Evolutionary conservation across 1,139 yeast genomes (phyloP).

Genomic region (Eremothecium gossypii): DNA sequence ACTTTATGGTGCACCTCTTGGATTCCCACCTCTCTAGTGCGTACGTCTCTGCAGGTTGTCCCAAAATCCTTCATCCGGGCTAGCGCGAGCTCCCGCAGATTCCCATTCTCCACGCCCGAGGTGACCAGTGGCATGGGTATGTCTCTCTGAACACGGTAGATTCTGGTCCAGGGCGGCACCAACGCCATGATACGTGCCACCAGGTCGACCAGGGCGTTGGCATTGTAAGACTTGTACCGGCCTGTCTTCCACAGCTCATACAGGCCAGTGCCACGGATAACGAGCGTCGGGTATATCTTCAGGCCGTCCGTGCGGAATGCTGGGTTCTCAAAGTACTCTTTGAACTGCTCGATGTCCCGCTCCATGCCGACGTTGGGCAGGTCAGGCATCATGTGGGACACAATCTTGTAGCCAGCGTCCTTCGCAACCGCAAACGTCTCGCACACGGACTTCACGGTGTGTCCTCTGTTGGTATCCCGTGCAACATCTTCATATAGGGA

Average conservation of each 20-base stretch:
- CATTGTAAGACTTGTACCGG: constrained; percentile 85
- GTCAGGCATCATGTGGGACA: constrained; percentile 99
- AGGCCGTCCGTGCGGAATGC: constrained; percentile 95
- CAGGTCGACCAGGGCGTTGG: constrained; percentile 85
- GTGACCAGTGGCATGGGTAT: constrained; percentile 98
- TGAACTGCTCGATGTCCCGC: constrained; percentile 89
- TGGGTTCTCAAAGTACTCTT: constrained; percentile 94
- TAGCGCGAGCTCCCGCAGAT: constrained; percentile 85
- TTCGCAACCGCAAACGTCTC: constrained; percentile 93
- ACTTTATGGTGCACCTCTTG: constrained; percentile 98
- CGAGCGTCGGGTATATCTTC: constrained; percentile 90
- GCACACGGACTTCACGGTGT: constrained; percentile 91
- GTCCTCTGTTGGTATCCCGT: constrained; percentile 96
- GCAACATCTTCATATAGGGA: constrained; percentile 97
- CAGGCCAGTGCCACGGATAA: constrained; percentile 93
- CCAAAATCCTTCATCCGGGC: constrained; percentile 99
- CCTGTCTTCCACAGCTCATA: constrained; percentile 98
- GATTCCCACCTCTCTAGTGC: constrained; percentile 97
- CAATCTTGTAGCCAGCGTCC: constrained; percentile 97
- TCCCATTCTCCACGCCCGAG: constrained; percentile 97
- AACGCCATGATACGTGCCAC: constrained; percentile 92
- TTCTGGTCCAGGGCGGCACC: constrained; percentile 99
- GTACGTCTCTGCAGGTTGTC: constrained; percentile 90
- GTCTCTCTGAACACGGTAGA: constrained; percentile 96
- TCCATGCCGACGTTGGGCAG: constrained; percentile 98